phyloP scores from a whole-genome alignment of 768 basidiomycete genomes.

The Hygrocybe coccinea region DNA sequence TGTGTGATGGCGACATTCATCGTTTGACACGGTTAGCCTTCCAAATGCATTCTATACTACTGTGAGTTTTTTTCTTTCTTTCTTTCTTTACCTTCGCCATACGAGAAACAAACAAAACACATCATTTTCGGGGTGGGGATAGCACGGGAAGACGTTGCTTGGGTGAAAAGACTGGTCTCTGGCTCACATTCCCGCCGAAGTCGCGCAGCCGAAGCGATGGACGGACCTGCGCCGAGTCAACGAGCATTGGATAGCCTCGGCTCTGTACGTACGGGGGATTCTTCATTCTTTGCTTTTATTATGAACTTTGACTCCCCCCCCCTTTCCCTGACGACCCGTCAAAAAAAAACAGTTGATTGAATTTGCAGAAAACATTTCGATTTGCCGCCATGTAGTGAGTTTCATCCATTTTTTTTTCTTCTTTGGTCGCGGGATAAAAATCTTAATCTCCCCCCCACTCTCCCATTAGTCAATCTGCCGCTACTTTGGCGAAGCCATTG shows the following conservation, averaged over 20 bases:
- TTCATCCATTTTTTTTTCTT: not conserved
- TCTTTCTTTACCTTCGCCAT: too few relatives aligned
- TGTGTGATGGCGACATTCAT: not conserved
- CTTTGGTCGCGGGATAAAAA: too few relatives aligned
- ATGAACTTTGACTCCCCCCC: too few relatives aligned
- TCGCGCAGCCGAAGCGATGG: constrained; percentile 36
- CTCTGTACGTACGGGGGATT: constrained; percentile 50
- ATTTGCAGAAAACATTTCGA: constrained; percentile 53
- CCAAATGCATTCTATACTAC: constrained; percentile 80
- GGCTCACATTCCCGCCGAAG: constrained; percentile 43
- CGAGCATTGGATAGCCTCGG: constrained; percentile 59
- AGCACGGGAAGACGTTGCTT: constrained; percentile 74
- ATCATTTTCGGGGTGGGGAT: not conserved
- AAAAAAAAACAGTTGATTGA: constrained; percentile 28
- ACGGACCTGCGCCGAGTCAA: constrained; percentile 63
- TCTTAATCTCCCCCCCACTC: not conserved
- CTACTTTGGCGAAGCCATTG: constrained; percentile 72
- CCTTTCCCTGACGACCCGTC: not conserved
- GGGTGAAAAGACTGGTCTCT: constrained; percentile 50
- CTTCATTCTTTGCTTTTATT: too few relatives aligned
- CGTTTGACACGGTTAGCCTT: constrained; percentile 43
- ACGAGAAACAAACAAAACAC: too few relatives aligned
- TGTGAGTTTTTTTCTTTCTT: constrained; percentile 46
- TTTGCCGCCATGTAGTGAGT: constrained; percentile 71
- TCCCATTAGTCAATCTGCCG: constrained; percentile 72